phyloP scores from a whole-genome alignment of 495 filamentous ascomycete genomes.

The Talaromyces wortmannii region DNA sequence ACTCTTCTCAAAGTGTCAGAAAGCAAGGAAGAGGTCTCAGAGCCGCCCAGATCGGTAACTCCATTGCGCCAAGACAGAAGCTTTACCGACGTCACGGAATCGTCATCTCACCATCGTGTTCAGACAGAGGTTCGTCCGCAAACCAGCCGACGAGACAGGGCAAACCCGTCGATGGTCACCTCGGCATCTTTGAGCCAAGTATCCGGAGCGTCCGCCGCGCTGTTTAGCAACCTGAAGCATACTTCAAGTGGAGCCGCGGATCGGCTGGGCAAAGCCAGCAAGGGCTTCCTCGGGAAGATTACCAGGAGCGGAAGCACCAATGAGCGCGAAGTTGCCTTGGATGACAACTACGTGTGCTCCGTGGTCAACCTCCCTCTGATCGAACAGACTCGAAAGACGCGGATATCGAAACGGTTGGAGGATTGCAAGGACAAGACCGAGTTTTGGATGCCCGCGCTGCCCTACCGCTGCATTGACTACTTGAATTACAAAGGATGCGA shows the following conservation, averaged over 20 bases:
- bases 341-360: slow-evolving; percentile 69
- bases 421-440: slow-evolving; percentile 87
- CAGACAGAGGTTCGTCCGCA: slow-evolving; percentile 22
- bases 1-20: slow-evolving; percentile 36
- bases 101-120: slow-evolving; percentile 53
- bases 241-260: slow-evolving; percentile 66
- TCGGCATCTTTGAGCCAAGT: slow-evolving; percentile 56
- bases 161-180: slow-evolving; percentile 40
- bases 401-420: slow-evolving; percentile 79
- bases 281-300: slow-evolving; percentile 71
- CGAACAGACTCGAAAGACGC: slow-evolving; percentile 76
- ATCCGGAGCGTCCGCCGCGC: slow-evolving; percentile 51
- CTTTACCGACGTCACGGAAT: slow-evolving; percentile 56
- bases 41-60: slow-evolving; percentile 43
- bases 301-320: slow-evolving; percentile 63
- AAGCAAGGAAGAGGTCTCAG: slow-evolving; percentile 16
- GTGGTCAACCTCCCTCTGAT: slow-evolving; percentile 76
- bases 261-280: slow-evolving; percentile 64
- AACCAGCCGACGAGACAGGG: slow-evolving; percentile 37
- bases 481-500: slow-evolving; percentile 87
- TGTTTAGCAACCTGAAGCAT: slow-evolving; percentile 67
- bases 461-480: slow-evolving; percentile 89
- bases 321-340: slow-evolving; percentile 60
- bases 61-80: slow-evolving; percentile 55
- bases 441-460: slow-evolving; percentile 94